Conservation (phyloP, 176 grass and related monocot genomes). For the Puya raimondii region DNA sequence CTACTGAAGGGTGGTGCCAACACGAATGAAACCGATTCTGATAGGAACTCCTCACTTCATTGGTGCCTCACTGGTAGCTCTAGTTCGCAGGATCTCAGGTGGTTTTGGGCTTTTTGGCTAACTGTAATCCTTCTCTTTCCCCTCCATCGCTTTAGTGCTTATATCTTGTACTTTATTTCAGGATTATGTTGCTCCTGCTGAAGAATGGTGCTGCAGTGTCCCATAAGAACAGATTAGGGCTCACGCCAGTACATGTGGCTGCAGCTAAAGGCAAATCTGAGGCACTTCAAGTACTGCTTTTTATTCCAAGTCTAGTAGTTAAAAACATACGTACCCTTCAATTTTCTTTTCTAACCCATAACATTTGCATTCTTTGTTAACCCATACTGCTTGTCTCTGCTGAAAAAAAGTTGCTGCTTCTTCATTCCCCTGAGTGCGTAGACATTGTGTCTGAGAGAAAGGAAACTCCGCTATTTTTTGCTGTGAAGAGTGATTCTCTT, state of each 20-base stretch:
- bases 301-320: not conserved
- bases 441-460: constrained; percentile 56
- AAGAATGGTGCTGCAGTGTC: constrained; percentile 54
- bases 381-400: constrained; percentile 11
- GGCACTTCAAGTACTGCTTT: constrained; percentile 45
- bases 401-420: constrained; percentile 38
- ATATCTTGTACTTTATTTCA: constrained; percentile 11
- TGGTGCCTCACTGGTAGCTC: constrained; percentile 48
- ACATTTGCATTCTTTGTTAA: too few relatives aligned
- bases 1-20: constrained; percentile 41
- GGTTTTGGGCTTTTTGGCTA: constrained; percentile 1
- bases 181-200: constrained; percentile 45
- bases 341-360: too few relatives aligned
- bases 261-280: constrained; percentile 56
- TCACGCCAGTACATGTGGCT: constrained; percentile 43
- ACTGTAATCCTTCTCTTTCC: not conserved
- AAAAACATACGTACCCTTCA: not conserved
- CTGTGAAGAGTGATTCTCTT: constrained; percentile 40
- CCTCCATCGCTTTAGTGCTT: not conserved
- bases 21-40: constrained; percentile 41
- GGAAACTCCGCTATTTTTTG: constrained; percentile 57
- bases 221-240: constrained; percentile 48
- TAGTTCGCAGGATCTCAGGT: constrained; percentile 48
- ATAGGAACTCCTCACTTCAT: constrained; percentile 56
- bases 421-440: constrained; percentile 45